Conservation (phyloP, 768 basidiomycete species). For the Boletus patriciae region DNA sequence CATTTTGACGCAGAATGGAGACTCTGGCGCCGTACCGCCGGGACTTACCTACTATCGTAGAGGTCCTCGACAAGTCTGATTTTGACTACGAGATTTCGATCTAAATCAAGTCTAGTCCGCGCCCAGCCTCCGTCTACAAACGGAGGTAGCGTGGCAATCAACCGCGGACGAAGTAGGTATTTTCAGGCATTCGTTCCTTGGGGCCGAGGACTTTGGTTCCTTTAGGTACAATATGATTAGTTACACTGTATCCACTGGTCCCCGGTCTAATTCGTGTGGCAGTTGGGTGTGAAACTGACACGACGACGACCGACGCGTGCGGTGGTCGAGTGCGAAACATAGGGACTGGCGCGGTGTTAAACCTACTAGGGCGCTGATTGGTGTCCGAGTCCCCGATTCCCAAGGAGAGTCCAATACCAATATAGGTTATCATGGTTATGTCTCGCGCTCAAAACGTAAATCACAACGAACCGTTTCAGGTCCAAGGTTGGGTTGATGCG, state of each 20-base stretch:
- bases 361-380: neutral
- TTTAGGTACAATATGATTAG: conserved; percentile 17
- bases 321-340: neutral
- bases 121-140: conserved; percentile 14
- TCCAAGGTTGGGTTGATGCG: neutral
- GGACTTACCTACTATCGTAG: conserved; percentile 8
- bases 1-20: conserved; percentile 1
- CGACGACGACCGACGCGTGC: neutral
- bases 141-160: conserved; percentile 27
- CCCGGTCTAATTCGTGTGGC: neutral
- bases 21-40: neutral
- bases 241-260: neutral
- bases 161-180: conserved; percentile 17
- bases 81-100: conserved; percentile 26
- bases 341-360: neutral
- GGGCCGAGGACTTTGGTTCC: conserved; percentile 26
- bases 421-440: neutral
- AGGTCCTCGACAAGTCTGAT: conserved; percentile 24
- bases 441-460: conserved; percentile 20
- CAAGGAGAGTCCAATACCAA: neutral
- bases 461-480: conserved; percentile 17
- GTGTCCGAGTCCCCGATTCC: neutral
- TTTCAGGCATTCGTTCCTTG: conserved; percentile 17
- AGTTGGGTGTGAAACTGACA: conserved; percentile 10
- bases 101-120: neutral